Conservation (phyloP, 306 rosid genomes). For the Cicer judaicum region DNA sequence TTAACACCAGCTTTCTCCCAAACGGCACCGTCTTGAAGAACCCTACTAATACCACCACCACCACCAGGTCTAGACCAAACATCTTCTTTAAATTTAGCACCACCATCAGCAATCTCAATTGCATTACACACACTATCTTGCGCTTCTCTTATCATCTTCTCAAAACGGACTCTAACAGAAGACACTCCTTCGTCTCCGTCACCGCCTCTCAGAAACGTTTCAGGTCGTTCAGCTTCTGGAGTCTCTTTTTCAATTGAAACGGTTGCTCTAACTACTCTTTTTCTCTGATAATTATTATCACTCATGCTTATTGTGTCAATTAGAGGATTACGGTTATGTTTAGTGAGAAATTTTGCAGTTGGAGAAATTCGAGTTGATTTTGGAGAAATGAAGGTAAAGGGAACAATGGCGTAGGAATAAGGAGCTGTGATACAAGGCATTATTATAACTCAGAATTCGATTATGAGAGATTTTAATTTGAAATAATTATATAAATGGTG, state of each 20-base stretch:
- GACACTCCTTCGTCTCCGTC: conserved; percentile 50
- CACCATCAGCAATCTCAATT: conserved; percentile 79
- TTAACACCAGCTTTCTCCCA: conserved; percentile 99
- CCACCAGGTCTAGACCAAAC: conserved; percentile 99
- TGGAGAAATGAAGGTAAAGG: conserved; percentile 21
- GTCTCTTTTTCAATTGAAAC: conserved; percentile 84
- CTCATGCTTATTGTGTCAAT: background rate
- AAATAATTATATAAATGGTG: background rate
- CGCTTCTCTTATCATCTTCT: conserved; percentile 96
- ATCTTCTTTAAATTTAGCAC: conserved; percentile 80
- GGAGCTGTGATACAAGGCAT: conserved; percentile 50
- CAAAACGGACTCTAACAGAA: conserved; percentile 78
- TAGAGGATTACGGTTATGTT: background rate
- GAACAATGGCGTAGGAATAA: conserved; percentile 40
- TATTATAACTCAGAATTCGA: background rate
- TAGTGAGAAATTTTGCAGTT: conserved; percentile 1
- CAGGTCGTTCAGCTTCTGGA: conserved; percentile 76
- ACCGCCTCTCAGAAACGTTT: conserved; percentile 72
- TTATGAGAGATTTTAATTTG: background rate
- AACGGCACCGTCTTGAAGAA: conserved; percentile 88
- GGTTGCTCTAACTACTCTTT: conserved; percentile 42
- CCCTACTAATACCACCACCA: conserved; percentile 97
- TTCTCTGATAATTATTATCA: background rate
- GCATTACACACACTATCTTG: conserved; percentile 87
- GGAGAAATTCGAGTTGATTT: conserved; percentile 24